These are phyloP conservation scores for Ustilago cynodontis DNA, from an alignment of 1,284 basidiomycete species.

Conservation along the genomic window DNA sequence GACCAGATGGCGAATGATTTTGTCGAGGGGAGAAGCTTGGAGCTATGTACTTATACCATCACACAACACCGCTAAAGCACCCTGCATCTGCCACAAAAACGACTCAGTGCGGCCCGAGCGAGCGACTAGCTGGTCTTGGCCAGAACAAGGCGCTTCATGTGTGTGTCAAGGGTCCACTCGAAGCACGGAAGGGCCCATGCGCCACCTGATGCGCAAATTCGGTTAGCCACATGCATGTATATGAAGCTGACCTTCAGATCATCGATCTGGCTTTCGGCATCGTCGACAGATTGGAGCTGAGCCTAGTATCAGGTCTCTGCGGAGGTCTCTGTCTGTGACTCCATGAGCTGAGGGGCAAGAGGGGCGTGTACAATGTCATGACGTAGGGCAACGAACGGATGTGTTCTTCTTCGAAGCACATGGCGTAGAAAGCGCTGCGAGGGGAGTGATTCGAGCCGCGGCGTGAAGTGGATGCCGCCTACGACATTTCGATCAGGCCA, in stretches of 20 bases:
- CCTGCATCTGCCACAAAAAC: neutral
- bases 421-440: no score
- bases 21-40: neutral
- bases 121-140: neutral
- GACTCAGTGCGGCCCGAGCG: neutral
- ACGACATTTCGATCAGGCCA: no score
- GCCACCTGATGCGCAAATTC: neutral
- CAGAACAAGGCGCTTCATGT: neutral
- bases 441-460: no score
- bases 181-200: neutral
- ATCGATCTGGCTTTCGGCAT: neutral
- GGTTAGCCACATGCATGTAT: neutral
- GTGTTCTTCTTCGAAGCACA: no score
- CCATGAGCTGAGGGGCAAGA: no score
- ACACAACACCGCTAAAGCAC: neutral
- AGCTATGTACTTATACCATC: neutral
- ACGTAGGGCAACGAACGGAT: no score
- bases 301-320: no score
- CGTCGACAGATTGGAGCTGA: neutral
- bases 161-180: neutral
- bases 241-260: neutral
- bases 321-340: no score
- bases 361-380: no score
- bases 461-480: no score
- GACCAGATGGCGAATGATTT: neutral